These are phyloP conservation scores for Penicillium nordicum DNA, from an alignment of 2,329 filamentous ascomycete species.

Conservation along the genomic window DNA sequence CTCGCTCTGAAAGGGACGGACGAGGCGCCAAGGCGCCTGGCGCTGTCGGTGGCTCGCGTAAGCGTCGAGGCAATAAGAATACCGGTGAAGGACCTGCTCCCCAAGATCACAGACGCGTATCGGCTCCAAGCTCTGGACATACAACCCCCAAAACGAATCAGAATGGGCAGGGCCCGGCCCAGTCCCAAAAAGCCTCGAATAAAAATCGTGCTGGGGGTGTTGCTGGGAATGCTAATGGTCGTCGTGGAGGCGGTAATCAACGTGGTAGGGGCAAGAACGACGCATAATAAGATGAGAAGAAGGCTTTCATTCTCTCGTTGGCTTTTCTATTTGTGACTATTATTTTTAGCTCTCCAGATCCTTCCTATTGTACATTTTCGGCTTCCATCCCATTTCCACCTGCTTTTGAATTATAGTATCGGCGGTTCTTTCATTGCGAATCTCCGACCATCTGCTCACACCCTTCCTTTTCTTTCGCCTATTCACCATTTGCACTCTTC, in stretches of 20 bases:
- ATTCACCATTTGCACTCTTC: background rate
- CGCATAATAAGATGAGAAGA: background rate
- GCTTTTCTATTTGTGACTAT: background rate
- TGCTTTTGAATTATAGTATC: background rate
- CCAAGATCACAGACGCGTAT: conserved; percentile 4
- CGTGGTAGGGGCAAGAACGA: conserved; percentile 22
- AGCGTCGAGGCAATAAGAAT: conserved; percentile 19
- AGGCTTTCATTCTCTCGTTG: background rate
- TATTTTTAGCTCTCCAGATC: background rate
- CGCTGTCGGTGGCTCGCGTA: conserved; percentile 13
- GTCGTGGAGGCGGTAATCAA: conserved; percentile 24
- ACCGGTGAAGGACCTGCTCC: conserved; percentile 1
- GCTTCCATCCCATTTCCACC: background rate
- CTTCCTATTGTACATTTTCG: background rate
- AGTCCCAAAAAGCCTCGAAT: conserved; percentile 7
- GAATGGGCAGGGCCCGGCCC: conserved; percentile 11
- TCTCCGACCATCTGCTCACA: background rate
- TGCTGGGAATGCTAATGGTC: conserved; percentile 11
- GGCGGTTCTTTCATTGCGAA: background rate
- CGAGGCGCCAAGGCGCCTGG: conserved; percentile 16
- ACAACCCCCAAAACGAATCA: conserved; percentile 12
- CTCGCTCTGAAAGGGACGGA: conserved; percentile 13
- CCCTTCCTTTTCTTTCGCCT: background rate
- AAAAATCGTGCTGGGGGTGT: conserved; percentile 12
- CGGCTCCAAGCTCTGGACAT: background rate